These are phyloP conservation scores for Podaxis pistillaris DNA, from an alignment of 768 basidiomycete genomes.

Conservation along the genomic window DNA sequence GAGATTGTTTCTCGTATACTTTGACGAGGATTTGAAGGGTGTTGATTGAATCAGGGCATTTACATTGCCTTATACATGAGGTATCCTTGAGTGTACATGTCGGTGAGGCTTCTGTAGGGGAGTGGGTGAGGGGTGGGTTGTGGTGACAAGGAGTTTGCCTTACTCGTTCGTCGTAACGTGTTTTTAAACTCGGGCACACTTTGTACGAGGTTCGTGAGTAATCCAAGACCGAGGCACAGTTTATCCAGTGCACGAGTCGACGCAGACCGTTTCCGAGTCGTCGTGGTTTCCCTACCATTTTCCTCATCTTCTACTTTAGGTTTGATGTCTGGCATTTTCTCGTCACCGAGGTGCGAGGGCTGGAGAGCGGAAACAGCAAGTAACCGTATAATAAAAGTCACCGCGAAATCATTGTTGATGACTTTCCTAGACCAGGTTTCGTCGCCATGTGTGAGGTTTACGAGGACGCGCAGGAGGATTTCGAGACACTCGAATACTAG, in stretches of 20 bases:
- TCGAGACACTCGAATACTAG: conserved; percentile 51
- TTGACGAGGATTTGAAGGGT: conserved; percentile 49
- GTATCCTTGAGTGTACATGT: conserved; percentile 47
- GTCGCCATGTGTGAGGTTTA: conserved; percentile 68
- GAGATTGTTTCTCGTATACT: conserved; percentile 43
- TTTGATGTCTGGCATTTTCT: not conserved
- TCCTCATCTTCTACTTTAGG: conserved; percentile 18
- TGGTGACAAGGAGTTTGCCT: conserved; percentile 21
- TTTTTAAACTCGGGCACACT: conserved; percentile 46
- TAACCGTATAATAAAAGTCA: conserved; percentile 47
- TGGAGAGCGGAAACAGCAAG: conserved; percentile 35
- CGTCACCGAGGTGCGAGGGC: not conserved
- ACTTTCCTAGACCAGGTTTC: conserved; percentile 53
- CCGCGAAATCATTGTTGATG: conserved; percentile 41
- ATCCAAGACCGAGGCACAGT: conserved; percentile 70
- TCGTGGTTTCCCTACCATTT: not conserved
- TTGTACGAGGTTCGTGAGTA: conserved; percentile 77
- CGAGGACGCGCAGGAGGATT: conserved; percentile 60
- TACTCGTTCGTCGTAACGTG: conserved; percentile 48
- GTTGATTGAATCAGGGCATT: conserved; percentile 43
- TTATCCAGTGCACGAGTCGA: conserved; percentile 54
- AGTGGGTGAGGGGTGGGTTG: not conserved
- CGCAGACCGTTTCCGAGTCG: not conserved
- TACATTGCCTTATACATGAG: conserved; percentile 51
- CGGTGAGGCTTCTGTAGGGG: conserved; percentile 45